Evolutionary conservation across 768 basidiomycete genomes (phyloP), one percentile per base, ranked within the genome.

Genomic region (Mycena rosella): DNA sequence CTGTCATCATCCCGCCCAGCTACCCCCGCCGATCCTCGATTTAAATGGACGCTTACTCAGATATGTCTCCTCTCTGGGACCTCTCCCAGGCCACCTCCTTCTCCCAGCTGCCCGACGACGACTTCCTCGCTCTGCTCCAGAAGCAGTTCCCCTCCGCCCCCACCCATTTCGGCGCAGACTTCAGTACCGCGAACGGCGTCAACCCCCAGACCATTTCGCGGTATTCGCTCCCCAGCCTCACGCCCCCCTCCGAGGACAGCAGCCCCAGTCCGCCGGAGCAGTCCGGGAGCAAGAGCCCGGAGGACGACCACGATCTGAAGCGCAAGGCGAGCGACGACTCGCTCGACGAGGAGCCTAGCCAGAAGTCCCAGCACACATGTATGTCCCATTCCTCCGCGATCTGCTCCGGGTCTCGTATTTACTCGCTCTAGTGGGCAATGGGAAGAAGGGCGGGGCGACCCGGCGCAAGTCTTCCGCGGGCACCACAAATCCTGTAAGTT

Each of bases 291-390:
- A 68, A 63, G 52, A 68, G 67, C 18, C 67, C 67, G 32, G 75
- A 79, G 22, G 79, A 81, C 8, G 89, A 89, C 52, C 77, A 84
- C 8, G 80, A 80, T 7, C 80, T 92, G 62, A 95, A 95, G 78
- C 87, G 94, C 74, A 95, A 95, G 81, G 94, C 92, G 3, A 89
- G 88, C 71, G 83, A 85, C 63, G 88, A 88, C 49, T 85, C 86
- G 72, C 78, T 90, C 63, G 85, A 86, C 2, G 88, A 89, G 42
- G 91, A 88, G 15, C 92, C 91, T 11, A 88, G 82, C 48, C 83
- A 85, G 67, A 95, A 95, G 83, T 80, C 80, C 53, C 88, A 87
- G 68, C 89, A 91, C 76, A 89, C 86, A 32, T 77, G 89, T 91
- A 72, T 71, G 88, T 79, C 40, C n/a, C 14, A 57, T 20, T 56